A percentile compares a stretch with the other conserved stretches of the same genome.
Evolutionary conservation across 768 basidiomycete species (phyloP).

Genomic region (Asterophora parasitica): DNA sequence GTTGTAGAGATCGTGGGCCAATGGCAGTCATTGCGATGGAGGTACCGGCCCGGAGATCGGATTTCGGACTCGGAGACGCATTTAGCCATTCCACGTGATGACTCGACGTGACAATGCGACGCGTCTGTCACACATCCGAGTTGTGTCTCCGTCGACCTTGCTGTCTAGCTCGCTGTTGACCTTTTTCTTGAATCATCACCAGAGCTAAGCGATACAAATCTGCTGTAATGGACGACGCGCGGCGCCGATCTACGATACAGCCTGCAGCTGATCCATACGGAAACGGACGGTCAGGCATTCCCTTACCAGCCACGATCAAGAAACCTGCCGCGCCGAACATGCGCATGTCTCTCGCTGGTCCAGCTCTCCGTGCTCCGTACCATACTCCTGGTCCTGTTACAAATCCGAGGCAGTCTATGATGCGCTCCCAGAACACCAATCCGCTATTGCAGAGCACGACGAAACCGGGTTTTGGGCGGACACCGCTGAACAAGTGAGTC

Average conservation of each 20-base stretch:
- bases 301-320: conserved; percentile 71
- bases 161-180: too few relatives aligned
- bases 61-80: background rate
- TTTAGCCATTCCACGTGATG: conserved; percentile 12
- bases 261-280: conserved; percentile 44
- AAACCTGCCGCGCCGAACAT: conserved; percentile 53
- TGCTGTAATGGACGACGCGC: conserved; percentile 30
- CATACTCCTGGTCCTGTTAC: conserved; percentile 34
- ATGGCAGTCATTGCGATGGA: background rate
- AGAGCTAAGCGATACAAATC: background rate
- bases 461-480: conserved; percentile 64
- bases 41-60: too few relatives aligned
- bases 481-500: conserved; percentile 67
- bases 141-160: background rate
- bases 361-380: conserved; percentile 58
- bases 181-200: too few relatives aligned
- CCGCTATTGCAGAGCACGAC: conserved; percentile 64
- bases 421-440: conserved; percentile 65
- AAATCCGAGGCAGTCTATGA: conserved; percentile 65
- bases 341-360: conserved; percentile 71
- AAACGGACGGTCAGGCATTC: conserved; percentile 59
- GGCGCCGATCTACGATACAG: conserved; percentile 58
- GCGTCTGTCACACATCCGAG: conserved; percentile 19
- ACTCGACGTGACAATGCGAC: conserved; percentile 18
- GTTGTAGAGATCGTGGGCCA: background rate